Conservation (phyloP, 2,329 filamentous ascomycete species). For the Ramularia collo-cygni region DNA sequence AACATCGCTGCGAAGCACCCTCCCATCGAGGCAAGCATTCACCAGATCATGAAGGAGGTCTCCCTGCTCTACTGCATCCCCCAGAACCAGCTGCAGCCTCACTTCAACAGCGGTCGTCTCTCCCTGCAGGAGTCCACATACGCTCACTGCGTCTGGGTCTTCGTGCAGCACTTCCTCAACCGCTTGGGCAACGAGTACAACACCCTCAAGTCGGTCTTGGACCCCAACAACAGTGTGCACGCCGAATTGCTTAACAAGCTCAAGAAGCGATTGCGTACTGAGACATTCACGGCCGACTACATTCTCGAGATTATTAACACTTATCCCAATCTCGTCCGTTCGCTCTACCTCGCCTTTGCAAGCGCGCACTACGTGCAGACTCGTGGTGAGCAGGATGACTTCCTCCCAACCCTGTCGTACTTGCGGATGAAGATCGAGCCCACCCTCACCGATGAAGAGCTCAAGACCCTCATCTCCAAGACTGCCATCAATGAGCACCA, state of each 20-base stretch:
- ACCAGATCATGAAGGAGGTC: conserved; percentile 98
- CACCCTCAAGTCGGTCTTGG: conserved; percentile 73
- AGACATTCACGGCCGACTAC: conserved; percentile 97
- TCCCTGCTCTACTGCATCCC: conserved; percentile 96
- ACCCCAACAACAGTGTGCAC: conserved; percentile 73
- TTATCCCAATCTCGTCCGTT: conserved; percentile 79
- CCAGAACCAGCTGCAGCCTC: conserved; percentile 87
- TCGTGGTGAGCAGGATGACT: conserved; percentile 57
- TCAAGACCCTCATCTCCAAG: conserved; percentile 70
- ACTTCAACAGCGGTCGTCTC: conserved; percentile 79
- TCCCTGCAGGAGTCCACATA: conserved; percentile 97
- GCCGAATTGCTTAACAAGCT: conserved; percentile 85
- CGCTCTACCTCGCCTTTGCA: conserved; percentile 86
- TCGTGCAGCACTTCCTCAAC: conserved; percentile 96
- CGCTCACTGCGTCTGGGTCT: conserved; percentile 95
- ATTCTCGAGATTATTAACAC: conserved; percentile 94
- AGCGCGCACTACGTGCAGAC: conserved; percentile 72
- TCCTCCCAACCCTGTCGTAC: conserved; percentile 63
- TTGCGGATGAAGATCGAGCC: conserved; percentile 60
- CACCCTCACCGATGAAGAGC: conserved; percentile 65
- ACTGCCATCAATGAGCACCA: conserved; percentile 91
- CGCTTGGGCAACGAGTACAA: conserved; percentile 87
- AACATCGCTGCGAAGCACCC: conserved; percentile 52
- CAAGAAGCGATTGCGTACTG: conserved; percentile 88
- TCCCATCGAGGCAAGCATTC: conserved; percentile 86